Evolutionary conservation across 2,329 filamentous ascomycete genomes (phyloP), one percentile per base, ranked within the genome.

Genomic region (Botrytis elliptica): DNA sequence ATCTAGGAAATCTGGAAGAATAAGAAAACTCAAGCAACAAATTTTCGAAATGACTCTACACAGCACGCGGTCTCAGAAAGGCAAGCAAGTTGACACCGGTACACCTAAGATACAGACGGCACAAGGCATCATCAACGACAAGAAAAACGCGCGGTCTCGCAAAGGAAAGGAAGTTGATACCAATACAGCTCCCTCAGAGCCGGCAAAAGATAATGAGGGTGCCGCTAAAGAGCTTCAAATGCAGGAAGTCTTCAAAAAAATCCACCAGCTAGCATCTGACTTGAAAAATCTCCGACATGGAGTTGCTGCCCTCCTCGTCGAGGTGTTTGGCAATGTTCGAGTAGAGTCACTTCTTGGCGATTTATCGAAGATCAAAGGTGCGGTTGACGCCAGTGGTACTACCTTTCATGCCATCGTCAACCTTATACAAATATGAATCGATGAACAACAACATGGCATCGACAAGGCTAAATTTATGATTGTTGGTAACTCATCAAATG

Each of bases 201-300:
- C 22, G 22, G 10, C 12, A 52, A 10, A 52, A n/a, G 22, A 52
- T 52, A 52, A 52, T 2, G 8, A 59, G 16, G 55, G 7, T 59
- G 18, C 16, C 29, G 14, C 16, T 29, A 16, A 59, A 33, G 16
- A 59, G 16, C 29, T 5, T 5, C n/a, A 20, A 33, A 59, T 4
- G n/a, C 7, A 22, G 25, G 18, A 29, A 36, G n/a, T 59, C 3
- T 33, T 33, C 29, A 29, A 36, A 20, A 20, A 2, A 18, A 16
- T 33, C 20, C 8, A 59, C 18, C 29, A 59, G 16, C 14, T 59
- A 36, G 18, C 4, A 33, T 59, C 18, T 36, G 16, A 36, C 29
- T 10, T 22, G 3, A 10, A 59, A 4, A 22, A 3, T 10, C 4
- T 12, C 0, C n/a, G 8, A 10, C 18, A 33, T 0, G 55, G 29